A percentile compares a stretch with the other conserved stretches of the same genome.
Conservation (phyloP, 257 asterid genomes). For the Scutellaria minor region DNA sequence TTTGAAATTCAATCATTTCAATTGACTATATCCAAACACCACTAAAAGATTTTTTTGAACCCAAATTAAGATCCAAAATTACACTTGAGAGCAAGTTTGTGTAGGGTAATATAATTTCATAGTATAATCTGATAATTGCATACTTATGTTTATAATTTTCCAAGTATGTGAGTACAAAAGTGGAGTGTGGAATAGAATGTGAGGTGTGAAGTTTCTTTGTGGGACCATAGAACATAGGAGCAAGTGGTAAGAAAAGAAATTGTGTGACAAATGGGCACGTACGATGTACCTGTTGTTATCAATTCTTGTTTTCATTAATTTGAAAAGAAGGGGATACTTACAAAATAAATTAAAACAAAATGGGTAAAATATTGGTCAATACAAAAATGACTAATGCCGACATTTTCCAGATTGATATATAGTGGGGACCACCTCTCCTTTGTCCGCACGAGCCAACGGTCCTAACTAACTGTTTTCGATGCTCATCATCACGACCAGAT, state of each 20-base stretch:
- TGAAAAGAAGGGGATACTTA: slow-evolving; percentile 13
- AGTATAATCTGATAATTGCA: too few relatives aligned
- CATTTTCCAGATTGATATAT: slow-evolving; percentile 24
- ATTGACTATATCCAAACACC: too few relatives aligned
- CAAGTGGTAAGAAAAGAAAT: slow-evolving; percentile 1
- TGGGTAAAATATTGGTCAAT: slow-evolving; percentile 26
- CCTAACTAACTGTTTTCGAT: slow-evolving; percentile 22
- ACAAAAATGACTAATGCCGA: slow-evolving; percentile 26
- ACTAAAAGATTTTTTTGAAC: too few relatives aligned
- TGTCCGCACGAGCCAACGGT: slow-evolving; percentile 37
- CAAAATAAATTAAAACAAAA: neutral
- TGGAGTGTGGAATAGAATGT: neutral
- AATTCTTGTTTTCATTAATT: neutral
- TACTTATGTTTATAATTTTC: too few relatives aligned
- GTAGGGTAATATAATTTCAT: too few relatives aligned
- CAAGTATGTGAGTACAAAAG: too few relatives aligned
- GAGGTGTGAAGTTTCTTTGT: neutral
- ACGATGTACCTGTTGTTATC: slow-evolving; percentile 49
- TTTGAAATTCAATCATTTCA: too few relatives aligned
- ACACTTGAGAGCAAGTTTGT: too few relatives aligned
- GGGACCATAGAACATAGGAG: neutral
- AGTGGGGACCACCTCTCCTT: slow-evolving; percentile 11
- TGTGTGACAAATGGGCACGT: slow-evolving; percentile 36
- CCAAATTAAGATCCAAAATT: too few relatives aligned
- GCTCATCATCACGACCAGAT: neutral